Conservation (phyloP, 2,329 filamentous ascomycete genomes). For the Xylaria sp. region DNA sequence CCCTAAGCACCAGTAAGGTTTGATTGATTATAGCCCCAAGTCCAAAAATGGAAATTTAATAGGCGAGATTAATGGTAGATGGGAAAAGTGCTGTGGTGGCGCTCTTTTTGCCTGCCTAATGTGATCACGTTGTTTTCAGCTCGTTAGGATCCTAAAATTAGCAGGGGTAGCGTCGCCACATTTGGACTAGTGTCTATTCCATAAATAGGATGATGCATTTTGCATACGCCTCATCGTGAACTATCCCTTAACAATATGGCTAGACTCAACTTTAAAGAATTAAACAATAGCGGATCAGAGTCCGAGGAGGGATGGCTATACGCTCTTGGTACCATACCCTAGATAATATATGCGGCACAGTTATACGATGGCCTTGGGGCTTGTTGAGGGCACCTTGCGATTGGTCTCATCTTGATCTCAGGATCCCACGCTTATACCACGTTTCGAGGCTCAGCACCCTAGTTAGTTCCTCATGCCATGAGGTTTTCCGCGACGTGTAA, state of each 20-base stretch:
- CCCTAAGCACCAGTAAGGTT: neutral
- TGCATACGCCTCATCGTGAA: neutral
- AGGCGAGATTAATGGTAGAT: neutral
- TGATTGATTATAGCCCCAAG: neutral
- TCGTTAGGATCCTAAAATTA: neutral
- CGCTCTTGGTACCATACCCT: neutral
- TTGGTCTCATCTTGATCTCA: slow-evolving; percentile 1
- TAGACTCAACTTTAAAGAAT: neutral
- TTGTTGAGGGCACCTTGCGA: neutral
- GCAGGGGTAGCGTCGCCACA: neutral
- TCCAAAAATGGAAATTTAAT: slow-evolving; percentile 2
- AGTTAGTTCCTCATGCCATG: neutral
- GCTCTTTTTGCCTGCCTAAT: neutral
- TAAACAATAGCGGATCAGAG: neutral
- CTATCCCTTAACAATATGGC: neutral
- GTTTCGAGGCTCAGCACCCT: neutral
- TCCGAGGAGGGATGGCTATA: neutral
- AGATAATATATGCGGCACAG: neutral
- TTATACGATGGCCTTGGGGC: neutral
- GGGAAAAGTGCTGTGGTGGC: neutral
- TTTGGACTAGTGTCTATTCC: neutral
- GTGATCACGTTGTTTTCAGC: neutral
- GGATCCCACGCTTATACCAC: neutral
- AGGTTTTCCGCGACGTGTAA: neutral
- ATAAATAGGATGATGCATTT: neutral